Conservation (phyloP, 768 basidiomycete species). For the Pleurotus ostreatus region DNA sequence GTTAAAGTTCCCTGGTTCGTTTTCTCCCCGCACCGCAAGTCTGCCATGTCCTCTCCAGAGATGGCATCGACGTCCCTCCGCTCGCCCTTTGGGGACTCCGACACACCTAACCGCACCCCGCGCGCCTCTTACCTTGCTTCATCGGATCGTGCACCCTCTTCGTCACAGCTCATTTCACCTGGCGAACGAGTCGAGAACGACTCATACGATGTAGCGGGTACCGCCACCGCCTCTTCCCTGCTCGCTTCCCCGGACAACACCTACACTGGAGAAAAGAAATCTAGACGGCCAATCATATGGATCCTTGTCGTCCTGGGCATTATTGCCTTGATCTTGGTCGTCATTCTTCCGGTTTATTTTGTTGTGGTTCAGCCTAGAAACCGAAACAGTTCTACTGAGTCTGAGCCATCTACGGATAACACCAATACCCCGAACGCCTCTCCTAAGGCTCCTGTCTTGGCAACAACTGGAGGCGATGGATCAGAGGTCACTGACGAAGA, state of each 20-base stretch:
- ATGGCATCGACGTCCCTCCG: slow-evolving; percentile 7
- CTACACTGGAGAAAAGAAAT: neutral
- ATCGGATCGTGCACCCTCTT: slow-evolving; percentile 3
- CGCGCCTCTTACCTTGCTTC: slow-evolving; percentile 1
- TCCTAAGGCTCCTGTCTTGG: slow-evolving; percentile 18
- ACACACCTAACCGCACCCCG: neutral
- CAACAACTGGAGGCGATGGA: slow-evolving; percentile 81
- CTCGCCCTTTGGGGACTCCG: slow-evolving; percentile 1
- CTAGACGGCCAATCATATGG: neutral
- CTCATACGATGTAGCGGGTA: neutral
- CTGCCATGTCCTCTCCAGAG: slow-evolving; percentile 3
- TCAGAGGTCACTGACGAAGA: slow-evolving; percentile 73
- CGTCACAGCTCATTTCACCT: slow-evolving; percentile 7
- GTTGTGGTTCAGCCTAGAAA: slow-evolving; percentile 47
- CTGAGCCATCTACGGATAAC: neutral
- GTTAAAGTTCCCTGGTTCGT: neutral
- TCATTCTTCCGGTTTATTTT: slow-evolving; percentile 67
- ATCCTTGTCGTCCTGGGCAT: slow-evolving; percentile 36
- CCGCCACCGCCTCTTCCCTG: neutral
- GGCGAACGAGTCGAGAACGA: slow-evolving; percentile 1
- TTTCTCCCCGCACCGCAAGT: neutral
- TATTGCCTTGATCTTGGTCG: slow-evolving; percentile 35
- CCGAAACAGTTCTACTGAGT: slow-evolving; percentile 8
- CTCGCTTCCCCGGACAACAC: neutral
- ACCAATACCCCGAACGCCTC: slow-evolving; percentile 16